phyloP scores from a whole-genome alignment of 2,329 filamentous ascomycete genomes.

The Sporothrix euskadiensis region DNA sequence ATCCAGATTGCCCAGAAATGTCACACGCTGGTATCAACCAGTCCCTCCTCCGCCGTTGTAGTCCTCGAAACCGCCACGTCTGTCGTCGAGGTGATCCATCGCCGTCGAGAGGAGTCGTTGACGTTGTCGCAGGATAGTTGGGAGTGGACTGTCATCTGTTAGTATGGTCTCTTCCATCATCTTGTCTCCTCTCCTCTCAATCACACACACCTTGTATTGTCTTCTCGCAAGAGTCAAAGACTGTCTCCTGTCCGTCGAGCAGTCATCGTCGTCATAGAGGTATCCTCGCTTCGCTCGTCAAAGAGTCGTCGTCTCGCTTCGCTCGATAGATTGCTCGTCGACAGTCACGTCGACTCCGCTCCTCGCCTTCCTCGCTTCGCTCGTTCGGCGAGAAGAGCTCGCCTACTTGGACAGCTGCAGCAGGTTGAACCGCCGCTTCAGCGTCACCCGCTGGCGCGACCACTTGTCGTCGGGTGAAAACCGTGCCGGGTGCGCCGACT shows the following conservation, averaged over 20 bases:
- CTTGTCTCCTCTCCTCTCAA: background rate
- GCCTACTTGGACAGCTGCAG: constrained; percentile 58
- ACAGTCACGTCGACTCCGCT: background rate
- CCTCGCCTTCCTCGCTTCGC: background rate
- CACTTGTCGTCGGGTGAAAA: constrained; percentile 99
- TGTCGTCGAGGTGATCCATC: background rate
- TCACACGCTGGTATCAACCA: background rate
- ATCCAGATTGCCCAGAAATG: background rate
- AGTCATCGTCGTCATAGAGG: background rate
- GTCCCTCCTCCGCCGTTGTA: background rate
- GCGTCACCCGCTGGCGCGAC: constrained; percentile 89
- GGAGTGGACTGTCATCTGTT: background rate
- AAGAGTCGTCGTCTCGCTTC: background rate
- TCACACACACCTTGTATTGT: background rate
- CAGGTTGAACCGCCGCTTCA: constrained; percentile 90
- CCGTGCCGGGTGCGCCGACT: constrained; percentile 91
- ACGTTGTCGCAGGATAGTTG: background rate
- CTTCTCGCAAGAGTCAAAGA: background rate
- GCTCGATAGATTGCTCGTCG: background rate
- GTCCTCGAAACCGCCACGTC: background rate
- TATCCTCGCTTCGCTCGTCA: background rate
- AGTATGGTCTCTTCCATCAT: background rate
- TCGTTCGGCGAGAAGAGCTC: background rate
- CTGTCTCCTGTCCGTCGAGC: background rate
- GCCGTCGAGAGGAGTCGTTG: background rate